Conservation (phyloP, 2,329 filamentous ascomycete genomes). For the Penicillium expansum region DNA sequence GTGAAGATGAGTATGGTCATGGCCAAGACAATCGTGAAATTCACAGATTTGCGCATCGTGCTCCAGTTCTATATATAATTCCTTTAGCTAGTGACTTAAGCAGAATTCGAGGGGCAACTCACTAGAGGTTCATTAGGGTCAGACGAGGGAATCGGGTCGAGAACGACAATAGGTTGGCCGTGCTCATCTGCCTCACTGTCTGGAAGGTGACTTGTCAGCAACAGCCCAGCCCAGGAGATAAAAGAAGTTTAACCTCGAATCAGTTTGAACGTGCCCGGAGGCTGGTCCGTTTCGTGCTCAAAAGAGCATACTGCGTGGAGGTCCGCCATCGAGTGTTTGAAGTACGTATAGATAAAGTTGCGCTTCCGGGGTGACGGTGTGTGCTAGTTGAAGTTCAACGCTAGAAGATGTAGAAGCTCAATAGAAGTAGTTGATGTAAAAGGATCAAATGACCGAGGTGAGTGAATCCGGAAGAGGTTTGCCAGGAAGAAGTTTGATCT, state of each 20-base stretch:
- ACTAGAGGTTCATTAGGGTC: slow-evolving; percentile 37
- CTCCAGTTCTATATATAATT: slow-evolving; percentile 45
- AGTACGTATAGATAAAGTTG: neutral
- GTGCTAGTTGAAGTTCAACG: neutral
- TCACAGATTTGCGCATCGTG: slow-evolving; percentile 40
- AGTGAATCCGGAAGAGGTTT: neutral
- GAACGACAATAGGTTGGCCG: slow-evolving; percentile 23
- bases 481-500: neutral
- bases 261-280: slow-evolving; percentile 29
- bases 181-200: slow-evolving; percentile 12
- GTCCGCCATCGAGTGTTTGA: slow-evolving; percentile 10
- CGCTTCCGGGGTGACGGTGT: neutral
- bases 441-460: neutral
- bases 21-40: slow-evolving; percentile 43
- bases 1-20: slow-evolving; percentile 47
- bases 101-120: neutral
- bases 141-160: slow-evolving; percentile 38
- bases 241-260: slow-evolving; percentile 18
- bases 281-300: slow-evolving; percentile 6
- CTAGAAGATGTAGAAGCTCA: neutral
- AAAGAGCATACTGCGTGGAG: neutral
- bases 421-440: neutral
- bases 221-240: too few relatives aligned
- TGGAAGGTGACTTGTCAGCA: neutral
- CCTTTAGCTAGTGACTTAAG: neutral